Base-by-base conservation (phyloP, 225 moss, liverwort and hornwort species). In the Lunularia cruciata region DNA sequence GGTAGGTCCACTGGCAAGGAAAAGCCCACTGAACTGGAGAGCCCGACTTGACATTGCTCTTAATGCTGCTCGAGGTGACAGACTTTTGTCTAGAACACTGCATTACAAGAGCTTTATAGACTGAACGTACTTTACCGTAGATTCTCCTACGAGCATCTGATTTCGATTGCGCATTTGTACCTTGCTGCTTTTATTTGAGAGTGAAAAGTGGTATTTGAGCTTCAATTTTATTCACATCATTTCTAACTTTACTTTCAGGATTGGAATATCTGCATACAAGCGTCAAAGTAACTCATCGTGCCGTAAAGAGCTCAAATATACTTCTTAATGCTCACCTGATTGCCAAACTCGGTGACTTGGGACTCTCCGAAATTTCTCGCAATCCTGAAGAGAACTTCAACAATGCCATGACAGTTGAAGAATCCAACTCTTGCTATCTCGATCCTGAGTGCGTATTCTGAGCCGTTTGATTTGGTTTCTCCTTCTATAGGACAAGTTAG, bases 311-410 rank as follows among this genome's bases (percentile, higher is more conserved):
- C 4, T 45, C 25, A 8, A 71, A 71, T 15, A 30, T 71, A 27
- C 53, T 71, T n/a, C 38, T 71, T 31, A 60, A 71, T 39, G 26
- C 28, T 9, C 7, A 58, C 14, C 48, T 71, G 27, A 60, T 58
- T 22, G 71, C 71, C 27, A 71, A 71, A 57, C 42, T 71, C 20
- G 71, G 58, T 11, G 71, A 71, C 31, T 71, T 71, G 40, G 71
- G 71, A 6, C 22, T 59, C 19, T 71, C 71, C 8, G 56, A 57
- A 32, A 27, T 57, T 32, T 57, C 56, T 27, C 56, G 28, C 16
- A 32, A 32, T 57, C 56, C 27, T 12, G 31, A 57, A 5, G 32
- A 32, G 3, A 57, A 32, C 56, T 27, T 57, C 28, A 57, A 15
- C 56, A 26, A 57, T 27, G 56, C 19, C 19, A 18, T 30, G 12